Evolutionary conservation across 2,329 filamentous ascomycete genomes (phyloP).

Genomic region (Pseudocercospora ulei): DNA sequence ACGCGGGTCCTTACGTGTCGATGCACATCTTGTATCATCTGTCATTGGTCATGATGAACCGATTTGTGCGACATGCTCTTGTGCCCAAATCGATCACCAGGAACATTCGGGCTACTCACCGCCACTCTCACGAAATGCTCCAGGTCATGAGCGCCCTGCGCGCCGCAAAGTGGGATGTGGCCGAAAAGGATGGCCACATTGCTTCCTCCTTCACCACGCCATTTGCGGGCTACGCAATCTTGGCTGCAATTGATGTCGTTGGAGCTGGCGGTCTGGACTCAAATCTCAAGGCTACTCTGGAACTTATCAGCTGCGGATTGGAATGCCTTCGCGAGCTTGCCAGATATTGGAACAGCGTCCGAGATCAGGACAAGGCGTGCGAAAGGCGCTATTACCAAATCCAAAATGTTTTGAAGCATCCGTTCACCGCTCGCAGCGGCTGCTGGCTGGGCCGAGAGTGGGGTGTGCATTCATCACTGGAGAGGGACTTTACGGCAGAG

Average conservation of each 20-base stretch:
- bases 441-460: slow-evolving; percentile 32
- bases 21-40: slow-evolving; percentile 60
- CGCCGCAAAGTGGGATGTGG: slow-evolving; percentile 21
- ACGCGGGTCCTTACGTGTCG: slow-evolving; percentile 51
- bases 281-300: slow-evolving; percentile 46
- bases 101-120: slow-evolving; percentile 43
- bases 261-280: slow-evolving; percentile 50
- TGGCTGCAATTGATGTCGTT: slow-evolving; percentile 57
- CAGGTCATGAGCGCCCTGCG: slow-evolving; percentile 30
- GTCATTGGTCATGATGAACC: slow-evolving; percentile 55
- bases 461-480: slow-evolving; percentile 31
- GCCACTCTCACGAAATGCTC: slow-evolving; percentile 48
- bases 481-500: slow-evolving; percentile 26
- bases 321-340: slow-evolving; percentile 49
- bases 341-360: slow-evolving; percentile 51
- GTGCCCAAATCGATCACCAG: slow-evolving; percentile 39
- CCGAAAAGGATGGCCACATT: slow-evolving; percentile 24
- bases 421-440: slow-evolving; percentile 33
- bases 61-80: slow-evolving; percentile 45
- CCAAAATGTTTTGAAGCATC: slow-evolving; percentile 35
- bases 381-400: slow-evolving; percentile 42
- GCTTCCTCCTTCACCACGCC: slow-evolving; percentile 43
- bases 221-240: slow-evolving; percentile 52
- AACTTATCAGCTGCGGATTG: slow-evolving; percentile 46
- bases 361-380: slow-evolving; percentile 45